Percentiles rank a stretch among this genome's conserved stretches.
These are phyloP conservation scores for Scleroderma bovista DNA, from an alignment of 768 basidiomycete species.

Conservation along the genomic window DNA sequence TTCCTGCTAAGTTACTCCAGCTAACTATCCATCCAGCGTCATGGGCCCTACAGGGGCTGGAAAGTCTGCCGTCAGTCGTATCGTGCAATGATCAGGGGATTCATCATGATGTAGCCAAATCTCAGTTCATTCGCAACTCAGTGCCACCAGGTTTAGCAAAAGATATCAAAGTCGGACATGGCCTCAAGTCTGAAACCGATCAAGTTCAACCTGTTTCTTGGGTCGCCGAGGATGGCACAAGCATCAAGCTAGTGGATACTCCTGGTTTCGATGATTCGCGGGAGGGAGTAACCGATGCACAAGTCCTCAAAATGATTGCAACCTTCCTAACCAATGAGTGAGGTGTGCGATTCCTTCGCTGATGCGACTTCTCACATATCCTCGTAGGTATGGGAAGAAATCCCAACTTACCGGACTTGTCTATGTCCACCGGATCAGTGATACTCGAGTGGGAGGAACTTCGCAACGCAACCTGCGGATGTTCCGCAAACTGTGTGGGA, in stretches of 20 bases:
- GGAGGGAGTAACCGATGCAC: background rate
- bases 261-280: slow-evolving; percentile 1
- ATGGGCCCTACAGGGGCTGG: background rate
- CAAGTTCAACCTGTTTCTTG: background rate
- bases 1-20: no score
- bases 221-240: background rate
- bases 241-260: background rate
- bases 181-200: background rate
- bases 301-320: background rate
- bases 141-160: background rate
- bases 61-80: background rate
- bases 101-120: background rate
- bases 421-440: slow-evolving; percentile 41
- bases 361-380: background rate
- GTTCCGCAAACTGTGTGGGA: slow-evolving; percentile 42
- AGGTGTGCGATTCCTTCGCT: background rate
- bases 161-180: background rate
- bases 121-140: background rate
- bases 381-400: background rate
- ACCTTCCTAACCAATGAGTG: background rate
- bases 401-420: slow-evolving; percentile 30
- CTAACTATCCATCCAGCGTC: background rate
- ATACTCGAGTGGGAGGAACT: slow-evolving; percentile 37
- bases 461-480: slow-evolving; percentile 37
- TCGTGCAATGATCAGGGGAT: background rate